phyloP scores from a whole-genome alignment of 106 monocot species.

The Allium sativum region DNA sequence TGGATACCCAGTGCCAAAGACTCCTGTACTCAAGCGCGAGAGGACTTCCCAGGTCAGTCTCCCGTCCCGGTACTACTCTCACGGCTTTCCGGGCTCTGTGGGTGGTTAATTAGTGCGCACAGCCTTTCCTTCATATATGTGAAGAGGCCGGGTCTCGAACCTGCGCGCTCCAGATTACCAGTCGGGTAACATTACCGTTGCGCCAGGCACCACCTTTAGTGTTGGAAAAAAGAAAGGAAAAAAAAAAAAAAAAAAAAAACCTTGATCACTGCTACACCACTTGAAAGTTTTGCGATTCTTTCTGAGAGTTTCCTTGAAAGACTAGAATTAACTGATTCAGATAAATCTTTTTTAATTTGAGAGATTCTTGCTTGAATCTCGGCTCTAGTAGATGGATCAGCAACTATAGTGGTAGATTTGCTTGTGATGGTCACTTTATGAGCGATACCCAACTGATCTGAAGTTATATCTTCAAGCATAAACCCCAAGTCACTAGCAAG shows the following conservation, averaged over 20 bases:
- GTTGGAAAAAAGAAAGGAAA: too few species aligned
- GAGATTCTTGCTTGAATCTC: slow-evolving; percentile 94
- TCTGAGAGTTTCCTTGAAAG: slow-evolving; percentile 70
- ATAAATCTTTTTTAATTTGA: slow-evolving; percentile 90
- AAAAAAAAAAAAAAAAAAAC: slow-evolving; percentile 19
- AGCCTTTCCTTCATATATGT: too few species aligned
- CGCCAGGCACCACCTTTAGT: too few species aligned
- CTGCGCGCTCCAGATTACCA: too few species aligned
- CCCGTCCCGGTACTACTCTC: too few species aligned
- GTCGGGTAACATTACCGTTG: too few species aligned
- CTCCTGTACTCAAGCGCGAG: too few species aligned
- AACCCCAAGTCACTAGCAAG: slow-evolving; percentile 85
- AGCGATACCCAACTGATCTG: slow-evolving; percentile 89
- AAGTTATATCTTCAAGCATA: slow-evolving; percentile 53
- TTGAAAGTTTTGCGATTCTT: slow-evolving; percentile 83
- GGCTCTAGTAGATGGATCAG: slow-evolving; percentile 62
- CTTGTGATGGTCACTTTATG: slow-evolving; percentile 76
- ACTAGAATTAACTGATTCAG: slow-evolving; percentile 48
- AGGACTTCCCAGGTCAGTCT: too few species aligned
- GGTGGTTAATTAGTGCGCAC: too few species aligned
- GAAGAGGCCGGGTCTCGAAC: too few species aligned
- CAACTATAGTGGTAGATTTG: slow-evolving; percentile 83
- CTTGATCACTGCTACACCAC: slow-evolving; percentile 93
- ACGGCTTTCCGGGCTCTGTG: too few species aligned
- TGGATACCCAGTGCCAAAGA: too few species aligned